These are phyloP conservation scores for Lipomyces sp. DNA, from an alignment of 805 yeast species.

Conservation along the genomic window DNA sequence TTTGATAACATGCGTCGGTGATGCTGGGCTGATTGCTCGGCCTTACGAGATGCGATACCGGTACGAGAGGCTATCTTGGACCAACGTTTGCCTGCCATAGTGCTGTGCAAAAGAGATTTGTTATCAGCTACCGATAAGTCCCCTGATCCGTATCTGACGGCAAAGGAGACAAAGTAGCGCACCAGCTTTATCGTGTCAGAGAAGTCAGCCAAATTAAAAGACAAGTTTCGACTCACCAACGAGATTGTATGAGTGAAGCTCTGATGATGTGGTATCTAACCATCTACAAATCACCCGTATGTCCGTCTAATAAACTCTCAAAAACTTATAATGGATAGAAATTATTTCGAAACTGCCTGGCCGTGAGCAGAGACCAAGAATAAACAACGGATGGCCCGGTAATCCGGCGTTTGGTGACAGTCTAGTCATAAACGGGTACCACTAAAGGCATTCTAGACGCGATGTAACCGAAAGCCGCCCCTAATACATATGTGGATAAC, in stretches of 20 bases:
- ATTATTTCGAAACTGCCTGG: slow-evolving; percentile 1
- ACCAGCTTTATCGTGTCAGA: neutral
- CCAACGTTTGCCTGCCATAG: slow-evolving; percentile 27
- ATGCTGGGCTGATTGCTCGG: neutral
- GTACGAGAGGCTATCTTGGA: slow-evolving; percentile 18
- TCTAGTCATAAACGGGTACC: neutral
- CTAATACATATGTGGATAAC: neutral
- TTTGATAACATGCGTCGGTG: neutral
- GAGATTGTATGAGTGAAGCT: neutral
- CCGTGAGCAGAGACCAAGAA: neutral
- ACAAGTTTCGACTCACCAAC: neutral
- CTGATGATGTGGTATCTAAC: neutral
- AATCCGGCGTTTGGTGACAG: neutral
- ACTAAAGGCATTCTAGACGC: neutral
- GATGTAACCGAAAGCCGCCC: neutral
- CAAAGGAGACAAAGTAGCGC: neutral
- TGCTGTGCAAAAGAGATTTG: neutral
- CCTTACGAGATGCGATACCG: slow-evolving; percentile 10
- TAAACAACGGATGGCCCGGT: neutral
- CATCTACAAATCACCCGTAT: neutral
- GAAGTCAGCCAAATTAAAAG: neutral
- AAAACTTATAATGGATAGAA: neutral
- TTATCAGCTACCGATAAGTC: neutral
- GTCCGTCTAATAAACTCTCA: too few species aligned
- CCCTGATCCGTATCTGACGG: neutral